These are phyloP conservation scores for Eimeria zaria DNA, from an alignment of 169 alveolate species.

Conservation along the genomic window DNA sequence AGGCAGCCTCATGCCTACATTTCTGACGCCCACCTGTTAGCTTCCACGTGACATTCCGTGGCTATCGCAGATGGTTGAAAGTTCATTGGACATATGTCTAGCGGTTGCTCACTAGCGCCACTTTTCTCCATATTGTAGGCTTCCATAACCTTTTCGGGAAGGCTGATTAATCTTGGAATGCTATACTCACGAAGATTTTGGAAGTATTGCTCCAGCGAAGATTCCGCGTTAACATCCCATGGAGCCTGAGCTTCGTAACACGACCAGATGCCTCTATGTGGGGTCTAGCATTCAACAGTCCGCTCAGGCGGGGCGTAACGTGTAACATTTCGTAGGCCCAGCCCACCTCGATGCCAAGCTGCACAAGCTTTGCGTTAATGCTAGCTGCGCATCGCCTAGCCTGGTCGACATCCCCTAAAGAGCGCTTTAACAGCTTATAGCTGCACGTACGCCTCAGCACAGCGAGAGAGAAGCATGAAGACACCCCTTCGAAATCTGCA, in stretches of 20 bases:
- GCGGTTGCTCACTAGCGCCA: background rate
- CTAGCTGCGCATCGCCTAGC: conserved; percentile 63
- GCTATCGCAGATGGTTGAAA: background rate
- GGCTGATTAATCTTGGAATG: conserved; percentile 32
- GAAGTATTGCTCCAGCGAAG: conserved; percentile 41
- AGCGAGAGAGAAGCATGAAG: background rate
- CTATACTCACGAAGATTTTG: conserved; percentile 13
- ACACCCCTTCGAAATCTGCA: background rate
- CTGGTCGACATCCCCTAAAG: conserved; percentile 17
- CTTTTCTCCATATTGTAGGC: background rate
- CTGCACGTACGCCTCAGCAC: background rate
- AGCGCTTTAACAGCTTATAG: conserved; percentile 1
- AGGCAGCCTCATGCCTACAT: background rate
- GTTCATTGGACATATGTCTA: background rate
- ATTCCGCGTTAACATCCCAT: conserved; percentile 10
- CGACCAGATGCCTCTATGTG: background rate
- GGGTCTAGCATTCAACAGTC: too few species aligned
- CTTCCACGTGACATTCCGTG: background rate
- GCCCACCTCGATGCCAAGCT: conserved; percentile 70
- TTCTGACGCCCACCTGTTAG: background rate
- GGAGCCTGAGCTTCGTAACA: conserved; percentile 25
- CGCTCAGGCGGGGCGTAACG: background rate
- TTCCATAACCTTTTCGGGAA: background rate
- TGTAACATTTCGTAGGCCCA: background rate
- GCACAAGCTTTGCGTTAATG: conserved; percentile 39